Percentiles rank a stretch among this genome's conserved stretches.
These are phyloP conservation scores for Nemania sp. DNA, from an alignment of 2,329 filamentous ascomycete species.

Conservation along the genomic window DNA sequence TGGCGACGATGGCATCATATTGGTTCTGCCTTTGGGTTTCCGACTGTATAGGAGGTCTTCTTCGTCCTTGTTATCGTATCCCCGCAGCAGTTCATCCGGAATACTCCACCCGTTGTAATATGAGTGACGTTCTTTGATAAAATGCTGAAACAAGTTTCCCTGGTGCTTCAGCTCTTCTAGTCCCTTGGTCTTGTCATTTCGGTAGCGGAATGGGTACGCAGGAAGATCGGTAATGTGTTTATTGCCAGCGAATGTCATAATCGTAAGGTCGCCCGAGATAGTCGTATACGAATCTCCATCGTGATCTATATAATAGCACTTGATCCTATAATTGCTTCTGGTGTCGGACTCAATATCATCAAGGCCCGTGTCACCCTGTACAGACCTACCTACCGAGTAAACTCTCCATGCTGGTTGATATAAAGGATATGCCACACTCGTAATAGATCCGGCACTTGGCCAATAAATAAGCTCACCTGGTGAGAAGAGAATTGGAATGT, in stretches of 20 bases:
- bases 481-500: constrained; percentile 48
- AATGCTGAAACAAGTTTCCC: neutral
- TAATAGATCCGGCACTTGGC: constrained; percentile 31
- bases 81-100: neutral
- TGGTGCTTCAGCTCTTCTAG: neutral
- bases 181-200: neutral
- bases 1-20: too few relatives aligned
- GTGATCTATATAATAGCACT: constrained; percentile 48
- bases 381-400: neutral
- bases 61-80: too few relatives aligned
- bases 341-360: neutral
- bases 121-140: neutral
- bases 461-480: constrained; percentile 47
- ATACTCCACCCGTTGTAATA: neutral
- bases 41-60: too few relatives aligned
- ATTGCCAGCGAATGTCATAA: constrained; percentile 42
- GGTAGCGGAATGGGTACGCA: neutral
- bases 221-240: neutral
- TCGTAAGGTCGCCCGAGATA: constrained; percentile 43
- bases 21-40: too few relatives aligned
- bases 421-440: neutral
- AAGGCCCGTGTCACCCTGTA: neutral
- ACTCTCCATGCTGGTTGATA: neutral
- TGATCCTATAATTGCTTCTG: constrained; percentile 39
- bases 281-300: constrained; percentile 45